phyloP scores from a whole-genome alignment of 225 moss, liverwort and hornwort species.

The Physcomitrium patens region DNA sequence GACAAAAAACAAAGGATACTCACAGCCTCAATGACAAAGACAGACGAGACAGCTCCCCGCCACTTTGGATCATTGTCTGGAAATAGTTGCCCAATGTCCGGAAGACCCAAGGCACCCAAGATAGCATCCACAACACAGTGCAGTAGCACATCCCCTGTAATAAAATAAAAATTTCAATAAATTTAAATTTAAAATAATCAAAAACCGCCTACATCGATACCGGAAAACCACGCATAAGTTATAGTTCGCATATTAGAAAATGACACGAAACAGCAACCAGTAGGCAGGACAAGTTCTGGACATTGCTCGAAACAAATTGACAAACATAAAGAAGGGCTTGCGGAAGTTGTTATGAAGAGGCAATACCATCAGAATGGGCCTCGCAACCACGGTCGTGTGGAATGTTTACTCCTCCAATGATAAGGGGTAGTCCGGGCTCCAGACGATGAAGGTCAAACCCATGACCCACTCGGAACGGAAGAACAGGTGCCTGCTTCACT shows the following conservation, averaged over 20 bases:
- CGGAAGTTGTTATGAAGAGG: neutral
- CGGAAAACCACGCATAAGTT: neutral
- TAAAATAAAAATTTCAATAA: neutral
- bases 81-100: conserved; percentile 95
- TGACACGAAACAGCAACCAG: neutral
- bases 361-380: conserved; percentile 92
- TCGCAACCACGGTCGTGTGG: conserved; percentile 97
- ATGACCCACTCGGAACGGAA: conserved; percentile 91
- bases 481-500: conserved; percentile 68
- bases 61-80: conserved; percentile 97
- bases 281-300: neutral
- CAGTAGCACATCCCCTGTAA: conserved; percentile 81
- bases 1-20: conserved; percentile 35
- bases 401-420: conserved; percentile 90
- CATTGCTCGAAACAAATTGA: neutral
- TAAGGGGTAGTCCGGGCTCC: conserved; percentile 84
- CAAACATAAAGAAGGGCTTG: neutral
- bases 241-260: neutral
- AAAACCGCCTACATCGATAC: neutral
- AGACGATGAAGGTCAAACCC: conserved; percentile 95
- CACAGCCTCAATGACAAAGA: conserved; percentile 92
- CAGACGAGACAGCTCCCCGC: conserved; percentile 89
- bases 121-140: conserved; percentile 97
- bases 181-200: neutral
- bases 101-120: conserved; percentile 91